A percentile compares a stretch with the other conserved stretches of the same genome.
Evolutionary conservation across 2,329 filamentous ascomycete species (phyloP).

Genomic region (Colletotrichum orchidophilum): DNA sequence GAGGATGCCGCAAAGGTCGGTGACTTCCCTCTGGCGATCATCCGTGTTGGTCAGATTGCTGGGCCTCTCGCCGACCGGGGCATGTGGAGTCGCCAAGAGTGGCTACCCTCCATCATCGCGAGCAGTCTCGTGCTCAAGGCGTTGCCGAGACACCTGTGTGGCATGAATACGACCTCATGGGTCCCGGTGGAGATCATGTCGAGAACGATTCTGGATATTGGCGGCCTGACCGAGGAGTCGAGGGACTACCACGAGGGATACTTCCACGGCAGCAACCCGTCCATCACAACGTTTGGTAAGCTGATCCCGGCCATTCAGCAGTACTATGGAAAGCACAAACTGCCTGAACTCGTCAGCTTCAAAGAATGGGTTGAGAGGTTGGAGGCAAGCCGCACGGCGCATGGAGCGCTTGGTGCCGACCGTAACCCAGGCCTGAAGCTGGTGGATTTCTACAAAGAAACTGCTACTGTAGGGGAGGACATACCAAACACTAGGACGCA

Average conservation of each 20-base stretch:
- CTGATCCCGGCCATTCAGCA: slow-evolving; percentile 52
- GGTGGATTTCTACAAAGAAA: slow-evolving; percentile 56
- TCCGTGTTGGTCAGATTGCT: slow-evolving; percentile 33
- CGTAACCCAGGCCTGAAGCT: slow-evolving; percentile 62
- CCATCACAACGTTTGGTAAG: slow-evolving; percentile 47
- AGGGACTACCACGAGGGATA: slow-evolving; percentile 20
- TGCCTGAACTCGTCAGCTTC: slow-evolving; percentile 51
- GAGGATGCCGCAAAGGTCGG: slow-evolving; percentile 22
- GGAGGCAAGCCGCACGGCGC: slow-evolving; percentile 47
- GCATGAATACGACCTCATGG: slow-evolving; percentile 60
- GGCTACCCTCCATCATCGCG: slow-evolving; percentile 35
- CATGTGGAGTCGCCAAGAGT: slow-evolving; percentile 31
- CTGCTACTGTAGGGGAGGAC: slow-evolving; percentile 22
- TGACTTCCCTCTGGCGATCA: slow-evolving; percentile 18
- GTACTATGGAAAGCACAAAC: slow-evolving; percentile 48
- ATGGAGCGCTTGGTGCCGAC: slow-evolving; percentile 45
- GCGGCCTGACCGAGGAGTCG: slow-evolving; percentile 36
- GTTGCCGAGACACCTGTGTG: slow-evolving; percentile 56
- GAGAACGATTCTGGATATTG: slow-evolving; percentile 56
- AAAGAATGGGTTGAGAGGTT: slow-evolving; percentile 56
- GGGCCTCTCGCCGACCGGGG: slow-evolving; percentile 21
- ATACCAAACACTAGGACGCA: slow-evolving; percentile 43
- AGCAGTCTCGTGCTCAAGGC: slow-evolving; percentile 59
- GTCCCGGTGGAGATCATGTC: slow-evolving; percentile 61
- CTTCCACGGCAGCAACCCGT: slow-evolving; percentile 48